These are phyloP conservation scores for Lactuca sativa DNA, from an alignment of 129 eudicot species.

Conservation along the genomic window DNA sequence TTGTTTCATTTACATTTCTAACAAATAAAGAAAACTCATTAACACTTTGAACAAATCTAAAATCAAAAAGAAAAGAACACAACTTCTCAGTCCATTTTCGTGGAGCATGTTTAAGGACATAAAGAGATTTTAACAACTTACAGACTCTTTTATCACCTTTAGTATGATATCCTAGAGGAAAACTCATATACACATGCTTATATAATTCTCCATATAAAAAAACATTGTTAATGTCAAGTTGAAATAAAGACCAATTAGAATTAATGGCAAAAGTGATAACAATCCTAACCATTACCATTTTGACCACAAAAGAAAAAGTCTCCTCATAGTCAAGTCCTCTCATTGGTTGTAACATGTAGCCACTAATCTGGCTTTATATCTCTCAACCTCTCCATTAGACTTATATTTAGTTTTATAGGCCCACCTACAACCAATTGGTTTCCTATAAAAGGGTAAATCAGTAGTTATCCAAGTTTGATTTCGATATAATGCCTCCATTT, in stretches of 20 bases:
- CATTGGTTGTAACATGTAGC: background rate
- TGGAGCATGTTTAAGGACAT: background rate
- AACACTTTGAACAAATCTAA: background rate
- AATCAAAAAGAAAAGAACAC: background rate
- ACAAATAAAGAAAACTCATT: background rate
- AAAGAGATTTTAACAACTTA: background rate
- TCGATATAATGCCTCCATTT: no score
- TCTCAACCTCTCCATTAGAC: background rate
- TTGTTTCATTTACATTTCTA: background rate
- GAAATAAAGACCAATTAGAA: no score
- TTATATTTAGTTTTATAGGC: background rate
- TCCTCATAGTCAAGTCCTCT: background rate
- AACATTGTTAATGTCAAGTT: no score
- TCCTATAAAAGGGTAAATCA: background rate
- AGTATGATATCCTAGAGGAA: background rate
- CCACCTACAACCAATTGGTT: background rate
- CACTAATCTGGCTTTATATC: background rate
- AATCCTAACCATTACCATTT: background rate
- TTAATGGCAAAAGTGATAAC: background rate
- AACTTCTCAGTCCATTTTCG: background rate
- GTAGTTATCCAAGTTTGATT: background rate
- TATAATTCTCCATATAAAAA: no score
- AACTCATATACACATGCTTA: no score
- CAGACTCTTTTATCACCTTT: background rate
- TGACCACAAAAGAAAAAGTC: background rate